Conservation (phyloP, 768 basidiomycete species). For the Suillus clintonianus region DNA sequence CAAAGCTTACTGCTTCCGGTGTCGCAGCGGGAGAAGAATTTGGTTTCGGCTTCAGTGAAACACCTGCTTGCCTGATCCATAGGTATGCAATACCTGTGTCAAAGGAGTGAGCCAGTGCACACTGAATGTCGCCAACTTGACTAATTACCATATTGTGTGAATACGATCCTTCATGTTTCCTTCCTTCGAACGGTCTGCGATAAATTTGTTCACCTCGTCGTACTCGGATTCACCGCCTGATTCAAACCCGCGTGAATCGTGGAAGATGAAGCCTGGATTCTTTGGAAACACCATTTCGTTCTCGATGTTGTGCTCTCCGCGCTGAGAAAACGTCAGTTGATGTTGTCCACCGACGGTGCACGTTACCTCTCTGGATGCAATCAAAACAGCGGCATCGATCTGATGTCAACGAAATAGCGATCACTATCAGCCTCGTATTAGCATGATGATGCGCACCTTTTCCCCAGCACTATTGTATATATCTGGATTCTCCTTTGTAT, state of each 20-base stretch:
- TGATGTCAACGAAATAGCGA: not conserved
- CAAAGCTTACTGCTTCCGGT: slow-evolving; percentile 8
- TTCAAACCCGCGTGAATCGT: slow-evolving; percentile 34
- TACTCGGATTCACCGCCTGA: slow-evolving; percentile 33
- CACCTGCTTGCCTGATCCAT: slow-evolving; percentile 26
- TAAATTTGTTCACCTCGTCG: slow-evolving; percentile 31
- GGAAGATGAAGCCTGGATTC: slow-evolving; percentile 36
- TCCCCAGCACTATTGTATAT: not conserved
- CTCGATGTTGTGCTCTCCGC: slow-evolving; percentile 37
- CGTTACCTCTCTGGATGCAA: slow-evolving; percentile 1
- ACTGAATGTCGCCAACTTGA: not conserved
- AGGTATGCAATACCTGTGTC: slow-evolving; percentile 41
- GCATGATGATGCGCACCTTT: not conserved
- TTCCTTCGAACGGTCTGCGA: slow-evolving; percentile 22
- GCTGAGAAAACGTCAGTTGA: not conserved
- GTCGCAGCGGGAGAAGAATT: slow-evolving; percentile 13
- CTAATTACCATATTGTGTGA: slow-evolving; percentile 41
- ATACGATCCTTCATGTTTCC: slow-evolving; percentile 27
- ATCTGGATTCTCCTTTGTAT: not conserved
- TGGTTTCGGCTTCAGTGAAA: slow-evolving; percentile 27
- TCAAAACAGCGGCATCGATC: slow-evolving; percentile 4
- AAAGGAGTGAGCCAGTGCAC: not conserved
- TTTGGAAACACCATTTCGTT: slow-evolving; percentile 30
- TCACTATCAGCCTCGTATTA: not conserved
- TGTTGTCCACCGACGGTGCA: not conserved